These are phyloP conservation scores for Solanum aculeatissimum DNA, from an alignment of 305 asterid genomes.

Conservation along the genomic window DNA sequence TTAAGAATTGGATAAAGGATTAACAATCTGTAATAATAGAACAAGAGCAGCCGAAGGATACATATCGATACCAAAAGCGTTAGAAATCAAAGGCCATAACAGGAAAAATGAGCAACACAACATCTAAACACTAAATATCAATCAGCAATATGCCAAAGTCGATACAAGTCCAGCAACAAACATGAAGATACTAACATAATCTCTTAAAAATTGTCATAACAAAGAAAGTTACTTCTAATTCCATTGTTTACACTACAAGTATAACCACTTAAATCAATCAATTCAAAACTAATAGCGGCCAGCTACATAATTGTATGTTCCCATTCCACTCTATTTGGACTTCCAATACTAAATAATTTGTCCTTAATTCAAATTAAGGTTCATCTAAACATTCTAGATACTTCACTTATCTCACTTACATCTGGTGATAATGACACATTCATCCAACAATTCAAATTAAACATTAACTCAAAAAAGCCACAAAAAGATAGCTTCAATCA, in stretches of 20 bases:
- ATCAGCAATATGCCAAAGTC: background rate
- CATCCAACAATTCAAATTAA: background rate
- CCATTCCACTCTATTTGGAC: background rate
- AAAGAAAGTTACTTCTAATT: too few relatives aligned
- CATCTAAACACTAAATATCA: background rate
- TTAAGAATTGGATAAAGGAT: background rate
- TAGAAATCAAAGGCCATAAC: background rate
- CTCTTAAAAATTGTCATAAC: too few relatives aligned
- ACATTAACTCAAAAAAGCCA: background rate
- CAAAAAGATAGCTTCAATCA: background rate
- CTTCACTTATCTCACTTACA: background rate
- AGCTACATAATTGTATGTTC: background rate
- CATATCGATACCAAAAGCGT: background rate
- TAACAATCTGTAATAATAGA: too few relatives aligned
- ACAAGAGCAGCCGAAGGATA: background rate
- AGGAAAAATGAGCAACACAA: background rate
- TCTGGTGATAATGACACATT: background rate
- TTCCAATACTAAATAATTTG: background rate
- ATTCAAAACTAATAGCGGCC: background rate
- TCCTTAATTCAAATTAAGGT: background rate
- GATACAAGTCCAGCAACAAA: too few relatives aligned
- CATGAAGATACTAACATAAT: too few relatives aligned
- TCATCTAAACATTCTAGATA: background rate
- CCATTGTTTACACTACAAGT: background rate
- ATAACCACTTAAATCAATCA: background rate